phyloP scores from a whole-genome alignment of 2,329 filamentous ascomycete species.

The Tolypocladium endophyticum region DNA sequence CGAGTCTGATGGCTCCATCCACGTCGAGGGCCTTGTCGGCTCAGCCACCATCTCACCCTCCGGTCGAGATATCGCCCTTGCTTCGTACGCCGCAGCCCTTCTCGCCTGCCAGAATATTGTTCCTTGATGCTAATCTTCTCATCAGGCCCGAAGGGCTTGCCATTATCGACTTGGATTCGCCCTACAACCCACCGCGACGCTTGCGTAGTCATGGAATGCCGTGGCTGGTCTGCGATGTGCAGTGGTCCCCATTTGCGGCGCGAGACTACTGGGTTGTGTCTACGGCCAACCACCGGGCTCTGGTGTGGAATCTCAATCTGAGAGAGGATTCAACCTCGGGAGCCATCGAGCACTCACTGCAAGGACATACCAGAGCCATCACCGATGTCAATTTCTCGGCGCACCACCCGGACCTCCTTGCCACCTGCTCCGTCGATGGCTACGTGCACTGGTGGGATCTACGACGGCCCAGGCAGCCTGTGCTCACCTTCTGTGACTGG shows the following conservation, averaged over 20 bases:
- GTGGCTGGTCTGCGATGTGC: slow-evolving; percentile 94
- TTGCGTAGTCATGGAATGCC: slow-evolving; percentile 72
- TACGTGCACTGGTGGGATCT: slow-evolving; percentile 92
- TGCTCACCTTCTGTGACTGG: slow-evolving; percentile 81
- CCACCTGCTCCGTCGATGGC: slow-evolving; percentile 86
- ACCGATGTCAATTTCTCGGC: slow-evolving; percentile 96
- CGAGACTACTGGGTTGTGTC: slow-evolving; percentile 91
- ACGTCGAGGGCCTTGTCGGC: slow-evolving; percentile 71
- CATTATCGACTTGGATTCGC: slow-evolving; percentile 85
- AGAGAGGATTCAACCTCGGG: slow-evolving; percentile 59
- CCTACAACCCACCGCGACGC: slow-evolving; percentile 76
- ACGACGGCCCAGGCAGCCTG: slow-evolving; percentile 60
- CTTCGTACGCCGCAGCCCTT: slow-evolving; percentile 44
- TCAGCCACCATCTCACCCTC: slow-evolving; percentile 90
- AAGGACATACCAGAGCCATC: slow-evolving; percentile 75
- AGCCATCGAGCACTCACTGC: slow-evolving; percentile 76
- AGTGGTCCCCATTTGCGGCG: slow-evolving; percentile 89
- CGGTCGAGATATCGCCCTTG: slow-evolving; percentile 80
- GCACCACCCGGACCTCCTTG: slow-evolving; percentile 78
- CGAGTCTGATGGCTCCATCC: slow-evolving; percentile 72
- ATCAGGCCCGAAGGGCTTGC: slow-evolving; percentile 69
- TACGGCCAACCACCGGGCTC: slow-evolving; percentile 85
- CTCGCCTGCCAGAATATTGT: not conserved
- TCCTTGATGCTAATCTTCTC: not conserved
- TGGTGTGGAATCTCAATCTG: slow-evolving; percentile 86